Conservation (phyloP, 495 filamentous ascomycete species). For the Aspergillus taichungensis region DNA sequence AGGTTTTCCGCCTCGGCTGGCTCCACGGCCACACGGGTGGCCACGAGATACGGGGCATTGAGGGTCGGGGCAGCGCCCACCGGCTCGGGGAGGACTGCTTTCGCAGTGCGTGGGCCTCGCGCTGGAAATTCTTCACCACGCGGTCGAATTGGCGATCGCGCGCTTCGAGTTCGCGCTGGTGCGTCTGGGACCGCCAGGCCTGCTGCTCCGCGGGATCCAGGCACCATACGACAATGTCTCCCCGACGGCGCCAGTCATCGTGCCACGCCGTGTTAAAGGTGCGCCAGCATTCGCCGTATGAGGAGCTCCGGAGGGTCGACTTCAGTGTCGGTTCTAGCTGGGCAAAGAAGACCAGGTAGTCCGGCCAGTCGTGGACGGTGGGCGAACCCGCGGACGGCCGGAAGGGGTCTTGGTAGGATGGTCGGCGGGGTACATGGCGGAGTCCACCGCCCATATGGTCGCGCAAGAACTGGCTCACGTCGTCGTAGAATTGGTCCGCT, state of each 20-base stretch:
- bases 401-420: conserved; percentile 18
- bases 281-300: conserved; percentile 61
- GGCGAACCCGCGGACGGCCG: no score
- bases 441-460: conserved; percentile 38
- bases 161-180: conserved; percentile 12
- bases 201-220: conserved; percentile 31
- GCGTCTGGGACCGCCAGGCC: conserved; percentile 20
- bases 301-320: conserved; percentile 41
- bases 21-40: conserved; percentile 11
- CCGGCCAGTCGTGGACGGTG: conserved; percentile 41
- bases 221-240: conserved; percentile 84
- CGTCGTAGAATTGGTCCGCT: conserved; percentile 78
- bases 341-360: conserved; percentile 57
- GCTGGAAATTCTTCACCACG: conserved; percentile 22
- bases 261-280: conserved; percentile 76
- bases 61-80: conserved; percentile 9
- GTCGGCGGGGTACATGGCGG: conserved; percentile 30
- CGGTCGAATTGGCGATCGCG: conserved; percentile 31
- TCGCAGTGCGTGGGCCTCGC: conserved; percentile 11
- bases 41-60: conserved; percentile 4
- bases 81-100: conserved; percentile 6
- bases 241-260: conserved; percentile 76
- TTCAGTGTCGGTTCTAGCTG: conserved; percentile 47
- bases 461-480: conserved; percentile 53
- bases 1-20: conserved; percentile 14